Base-by-base conservation (phyloP, 345 rosid species). In the Hirschfeldia incana region DNA sequence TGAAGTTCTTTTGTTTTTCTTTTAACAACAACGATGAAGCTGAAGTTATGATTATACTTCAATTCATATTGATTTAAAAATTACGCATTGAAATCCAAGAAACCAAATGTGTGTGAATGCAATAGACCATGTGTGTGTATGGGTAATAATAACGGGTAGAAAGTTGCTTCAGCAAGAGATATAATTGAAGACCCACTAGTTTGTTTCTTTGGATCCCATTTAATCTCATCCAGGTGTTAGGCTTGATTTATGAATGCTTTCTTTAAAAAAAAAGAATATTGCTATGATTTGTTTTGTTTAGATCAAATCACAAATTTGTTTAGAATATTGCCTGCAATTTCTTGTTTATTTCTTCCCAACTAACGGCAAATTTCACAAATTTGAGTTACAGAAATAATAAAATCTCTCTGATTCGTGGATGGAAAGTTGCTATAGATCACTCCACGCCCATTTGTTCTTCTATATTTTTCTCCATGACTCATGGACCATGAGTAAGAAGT, bases 141-240 rank as follows among this genome's bases (percentile, higher is more conserved):
- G 81, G 13, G 55, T 66, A 57, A 59, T 59, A 66, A 73, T 73
- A 73, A 73, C 74, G 33, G 64, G 82, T 49, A 72, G 82, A 73
- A 73, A 79, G 70, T 67, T 67, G 69, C n/a, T 67, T 79, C 57
- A 60, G 67, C 65, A 67, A 79, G 65, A 79, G 46, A 67, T 10
- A 73, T 67, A 61, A 73, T 73, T 49, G 69, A 60, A 61, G 70
- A 73, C 64, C 74, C 78, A 79, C 82, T 79, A 73, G 34, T 46
- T 67, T 60, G 33, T 67, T 78, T 71, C 60, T 71, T 53, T 70
- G 76, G 46, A 37, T 78, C 17, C 72, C 62, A 57, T 66, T 44
- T 8, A 42, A 67, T 67, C 70, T 79, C 55, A 26, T 79, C 78
- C 78, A 79, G 74, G 74, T 73, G 82, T 79, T 49, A 44, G 65